These are phyloP conservation scores for Pythium angustatum DNA, from an alignment of 352 stramenopile species.

Conservation along the genomic window DNA sequence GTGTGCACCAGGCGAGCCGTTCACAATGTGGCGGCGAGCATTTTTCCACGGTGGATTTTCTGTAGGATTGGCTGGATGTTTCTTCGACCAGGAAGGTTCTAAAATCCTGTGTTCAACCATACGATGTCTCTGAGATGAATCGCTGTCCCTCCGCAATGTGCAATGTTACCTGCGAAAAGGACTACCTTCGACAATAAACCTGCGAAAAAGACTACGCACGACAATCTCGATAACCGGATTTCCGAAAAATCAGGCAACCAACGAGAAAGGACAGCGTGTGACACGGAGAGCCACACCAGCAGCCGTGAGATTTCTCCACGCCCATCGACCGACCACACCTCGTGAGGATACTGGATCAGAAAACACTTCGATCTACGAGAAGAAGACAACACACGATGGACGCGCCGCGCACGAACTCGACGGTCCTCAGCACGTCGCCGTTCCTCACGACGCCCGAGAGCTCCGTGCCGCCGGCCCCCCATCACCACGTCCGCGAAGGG, in stretches of 20 bases:
- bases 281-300: no score
- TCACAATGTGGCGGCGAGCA: no score
- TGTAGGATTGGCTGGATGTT: no score
- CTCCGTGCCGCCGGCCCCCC: conserved; percentile 3
- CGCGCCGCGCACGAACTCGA: neutral
- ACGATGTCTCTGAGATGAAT: neutral
- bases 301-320: no score
- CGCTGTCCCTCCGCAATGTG: neutral
- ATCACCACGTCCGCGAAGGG: neutral
- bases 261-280: no score
- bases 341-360: no score
- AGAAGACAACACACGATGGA: neutral
- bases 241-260: no score
- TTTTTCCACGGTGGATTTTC: neutral
- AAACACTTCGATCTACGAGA: no score
- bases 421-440: neutral
- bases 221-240: no score
- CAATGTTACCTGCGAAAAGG: neutral
- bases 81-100: neutral
- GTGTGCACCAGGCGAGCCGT: no score
- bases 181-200: neutral
- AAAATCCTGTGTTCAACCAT: neutral
- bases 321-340: no score
- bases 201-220: no score
- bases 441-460: conserved; percentile 10